Percentiles rank a stretch among this genome's conserved stretches.
Conservation (phyloP, 2,329 filamentous ascomycete species). For the Xylaria digitata region DNA sequence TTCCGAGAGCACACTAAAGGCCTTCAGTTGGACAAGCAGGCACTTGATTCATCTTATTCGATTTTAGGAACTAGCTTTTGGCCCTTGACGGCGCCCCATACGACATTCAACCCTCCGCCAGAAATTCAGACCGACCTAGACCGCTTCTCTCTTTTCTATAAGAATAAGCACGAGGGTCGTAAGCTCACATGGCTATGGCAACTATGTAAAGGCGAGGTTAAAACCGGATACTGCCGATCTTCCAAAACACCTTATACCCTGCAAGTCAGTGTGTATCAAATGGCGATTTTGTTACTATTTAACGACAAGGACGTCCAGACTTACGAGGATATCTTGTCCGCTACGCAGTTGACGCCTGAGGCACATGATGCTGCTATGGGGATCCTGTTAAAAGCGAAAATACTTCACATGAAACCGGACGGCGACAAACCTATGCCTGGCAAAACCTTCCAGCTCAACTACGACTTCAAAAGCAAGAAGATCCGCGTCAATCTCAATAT, state of each 20-base stretch:
- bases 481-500: conserved; percentile 97
- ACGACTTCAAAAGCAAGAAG: conserved; percentile 98
- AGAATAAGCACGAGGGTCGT: conserved; percentile 93
- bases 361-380: conserved; percentile 86
- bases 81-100: conserved; percentile 88
- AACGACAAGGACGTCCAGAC: conserved; percentile 88
- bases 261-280: conserved; percentile 97
- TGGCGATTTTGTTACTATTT: conserved; percentile 94
- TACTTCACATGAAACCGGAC: conserved; percentile 78
- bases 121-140: conserved; percentile 90
- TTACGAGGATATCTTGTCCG: conserved; percentile 87
- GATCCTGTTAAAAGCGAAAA: conserved; percentile 93
- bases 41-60: conserved; percentile 88
- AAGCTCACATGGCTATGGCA: conserved; percentile 99
- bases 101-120: conserved; percentile 86
- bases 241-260: conserved; percentile 95
- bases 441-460: conserved; percentile 86
- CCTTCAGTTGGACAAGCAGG: conserved; percentile 74
- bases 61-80: conserved; percentile 97
- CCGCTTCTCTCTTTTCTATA: conserved; percentile 90
- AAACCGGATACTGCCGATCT: conserved; percentile 89
- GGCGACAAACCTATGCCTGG: conserved; percentile 81
- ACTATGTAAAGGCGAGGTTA: conserved; percentile 95
- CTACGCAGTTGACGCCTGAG: conserved; percentile 83
- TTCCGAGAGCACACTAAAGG: conserved; percentile 81